A percentile compares a stretch with the other conserved stretches of the same genome.
Evolutionary conservation across 441 rosid species (phyloP).

Genomic region (Jatropha podagrica): DNA sequence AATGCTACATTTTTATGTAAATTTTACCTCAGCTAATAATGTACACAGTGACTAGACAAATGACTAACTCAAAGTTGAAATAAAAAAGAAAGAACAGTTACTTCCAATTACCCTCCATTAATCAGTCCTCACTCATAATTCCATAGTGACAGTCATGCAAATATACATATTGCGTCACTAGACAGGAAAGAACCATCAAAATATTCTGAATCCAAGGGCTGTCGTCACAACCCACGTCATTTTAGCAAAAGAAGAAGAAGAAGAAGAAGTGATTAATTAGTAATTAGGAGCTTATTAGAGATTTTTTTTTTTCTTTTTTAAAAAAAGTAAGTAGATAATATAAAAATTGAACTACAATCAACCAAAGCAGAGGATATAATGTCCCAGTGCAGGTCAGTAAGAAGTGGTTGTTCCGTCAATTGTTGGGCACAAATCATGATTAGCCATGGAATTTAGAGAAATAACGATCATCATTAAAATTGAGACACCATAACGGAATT

Average conservation of each 20-base stretch:
- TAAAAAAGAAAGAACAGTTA: too few relatives aligned
- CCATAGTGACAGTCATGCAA: too few relatives aligned
- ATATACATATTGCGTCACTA: conserved; percentile 9
- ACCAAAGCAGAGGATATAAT: conserved; percentile 29
- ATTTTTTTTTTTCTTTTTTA: neutral
- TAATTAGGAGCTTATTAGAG: neutral
- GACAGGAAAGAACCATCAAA: neutral
- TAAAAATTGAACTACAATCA: conserved; percentile 26
- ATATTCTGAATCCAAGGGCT: neutral
- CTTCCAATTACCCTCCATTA: too few relatives aligned
- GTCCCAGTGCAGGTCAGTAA: conserved; percentile 51
- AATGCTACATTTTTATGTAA: too few relatives aligned
- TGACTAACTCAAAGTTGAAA: too few relatives aligned
- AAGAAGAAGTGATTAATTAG: neutral
- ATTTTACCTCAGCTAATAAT: too few relatives aligned
- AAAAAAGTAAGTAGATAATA: neutral
- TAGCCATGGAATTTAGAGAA: conserved; percentile 36
- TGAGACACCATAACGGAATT: conserved; percentile 44
- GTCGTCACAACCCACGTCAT: conserved; percentile 44
- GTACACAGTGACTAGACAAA: too few relatives aligned
- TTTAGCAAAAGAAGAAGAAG: neutral
- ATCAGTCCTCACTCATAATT: too few relatives aligned
- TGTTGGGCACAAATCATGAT: conserved; percentile 49
- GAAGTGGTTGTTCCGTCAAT: conserved; percentile 57
- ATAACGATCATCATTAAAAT: conserved; percentile 43